Evolutionary conservation across 1,139 yeast species (phyloP).

Genomic region (Tardiomyces digboiensis): DNA sequence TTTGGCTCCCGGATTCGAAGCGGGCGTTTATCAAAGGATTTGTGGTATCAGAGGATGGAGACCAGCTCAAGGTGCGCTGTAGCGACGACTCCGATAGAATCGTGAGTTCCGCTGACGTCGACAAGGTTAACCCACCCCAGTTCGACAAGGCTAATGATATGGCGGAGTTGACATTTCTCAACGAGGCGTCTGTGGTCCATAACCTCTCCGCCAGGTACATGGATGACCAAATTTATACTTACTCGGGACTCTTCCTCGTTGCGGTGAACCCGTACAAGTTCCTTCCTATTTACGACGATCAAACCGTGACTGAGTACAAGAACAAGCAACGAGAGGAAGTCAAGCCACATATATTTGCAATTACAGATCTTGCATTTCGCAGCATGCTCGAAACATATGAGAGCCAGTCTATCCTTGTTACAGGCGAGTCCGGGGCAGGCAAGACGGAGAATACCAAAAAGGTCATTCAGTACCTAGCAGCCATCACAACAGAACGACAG

Average conservation of each 20-base stretch:
- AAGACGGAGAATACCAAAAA: constrained; percentile 97
- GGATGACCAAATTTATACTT: constrained; percentile 60
- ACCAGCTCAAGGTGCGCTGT: constrained; percentile 42
- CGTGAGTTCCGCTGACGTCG: constrained; percentile 39
- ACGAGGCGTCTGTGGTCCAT: constrained; percentile 89
- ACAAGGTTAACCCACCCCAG: constrained; percentile 75
- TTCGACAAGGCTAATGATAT: constrained; percentile 89
- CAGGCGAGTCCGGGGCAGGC: constrained; percentile 99
- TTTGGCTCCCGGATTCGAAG: constrained; percentile 74
- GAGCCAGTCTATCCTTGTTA: constrained; percentile 87
- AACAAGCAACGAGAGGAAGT: constrained; percentile 36
- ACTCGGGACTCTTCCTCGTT: constrained; percentile 82
- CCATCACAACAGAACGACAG: constrained; percentile 31
- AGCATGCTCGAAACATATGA: constrained; percentile 60
- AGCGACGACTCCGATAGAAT: constrained; percentile 39
- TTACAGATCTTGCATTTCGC: constrained; percentile 81
- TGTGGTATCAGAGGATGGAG: constrained; percentile 43
- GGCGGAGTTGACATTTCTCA: constrained; percentile 91
- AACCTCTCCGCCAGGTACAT: constrained; percentile 70
- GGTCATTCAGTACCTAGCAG: constrained; percentile 84
- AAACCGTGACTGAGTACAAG: constrained; percentile 46
- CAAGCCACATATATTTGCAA: constrained; percentile 86
- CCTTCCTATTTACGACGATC: constrained; percentile 63
- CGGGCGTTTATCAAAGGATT: constrained; percentile 63
- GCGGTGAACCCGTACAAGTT: constrained; percentile 89